Evolutionary conservation across 129 eudicot genomes (phyloP).

Genomic region (Centrapalus pauciflorus): DNA sequence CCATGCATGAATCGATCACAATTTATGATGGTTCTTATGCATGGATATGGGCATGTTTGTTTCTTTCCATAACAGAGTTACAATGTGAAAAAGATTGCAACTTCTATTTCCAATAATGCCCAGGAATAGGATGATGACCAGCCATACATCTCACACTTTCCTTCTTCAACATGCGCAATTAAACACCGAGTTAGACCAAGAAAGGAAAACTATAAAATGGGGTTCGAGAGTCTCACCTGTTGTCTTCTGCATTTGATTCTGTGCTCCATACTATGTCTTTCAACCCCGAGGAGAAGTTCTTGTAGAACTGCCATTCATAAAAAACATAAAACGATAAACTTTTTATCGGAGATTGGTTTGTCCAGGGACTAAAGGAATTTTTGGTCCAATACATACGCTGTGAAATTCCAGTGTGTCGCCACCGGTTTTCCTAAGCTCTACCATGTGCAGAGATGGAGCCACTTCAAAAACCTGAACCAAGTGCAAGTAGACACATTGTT

Average conservation of each 20-base stretch:
- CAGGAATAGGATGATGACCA: not conserved
- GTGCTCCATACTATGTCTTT: slow-evolving; percentile 77
- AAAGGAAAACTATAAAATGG: not conserved
- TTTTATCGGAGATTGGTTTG: no score
- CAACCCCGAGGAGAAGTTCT: slow-evolving; percentile 69
- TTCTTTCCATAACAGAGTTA: slow-evolving; percentile 13
- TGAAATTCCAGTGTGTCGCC: slow-evolving; percentile 95
- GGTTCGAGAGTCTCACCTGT: slow-evolving; percentile 32
- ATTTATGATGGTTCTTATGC: slow-evolving; percentile 10
- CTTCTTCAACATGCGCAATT: not conserved
- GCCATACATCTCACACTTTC: slow-evolving; percentile 12
- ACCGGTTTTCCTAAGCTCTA: slow-evolving; percentile 81
- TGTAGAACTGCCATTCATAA: slow-evolving; percentile 60
- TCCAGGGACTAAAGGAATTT: no score
- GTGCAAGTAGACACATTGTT: not conserved
- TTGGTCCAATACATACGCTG: slow-evolving; percentile 38
- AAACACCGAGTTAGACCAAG: not conserved
- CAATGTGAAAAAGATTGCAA: slow-evolving; percentile 17
- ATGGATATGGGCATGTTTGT: slow-evolving; percentile 1
- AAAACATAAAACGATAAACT: not conserved
- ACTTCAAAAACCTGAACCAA: slow-evolving; percentile 74
- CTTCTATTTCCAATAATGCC: not conserved
- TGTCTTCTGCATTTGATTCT: slow-evolving; percentile 39
- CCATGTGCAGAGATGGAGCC: slow-evolving; percentile 90
- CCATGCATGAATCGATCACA: no score